A percentile compares a stretch with the other conserved stretches of the same genome.
Evolutionary conservation across 768 basidiomycete genomes (phyloP).

Genomic region (Chiua virens): DNA sequence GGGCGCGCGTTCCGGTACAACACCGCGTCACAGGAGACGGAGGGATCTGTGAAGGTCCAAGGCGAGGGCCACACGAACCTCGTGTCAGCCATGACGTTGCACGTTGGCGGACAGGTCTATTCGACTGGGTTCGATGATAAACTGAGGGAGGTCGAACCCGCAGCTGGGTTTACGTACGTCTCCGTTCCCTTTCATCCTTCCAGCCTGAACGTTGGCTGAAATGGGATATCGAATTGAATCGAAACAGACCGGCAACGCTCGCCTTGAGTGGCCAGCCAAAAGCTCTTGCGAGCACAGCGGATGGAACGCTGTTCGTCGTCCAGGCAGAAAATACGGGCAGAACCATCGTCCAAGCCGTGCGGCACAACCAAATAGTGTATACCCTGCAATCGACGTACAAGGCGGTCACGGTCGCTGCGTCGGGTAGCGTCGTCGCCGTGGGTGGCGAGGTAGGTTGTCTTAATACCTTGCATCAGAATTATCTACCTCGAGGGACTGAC

Average conservation of each 20-base stretch:
- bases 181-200: slow-evolving; percentile 9
- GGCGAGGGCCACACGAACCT: slow-evolving; percentile 74
- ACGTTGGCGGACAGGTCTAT: slow-evolving; percentile 52
- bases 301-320: slow-evolving; percentile 63
- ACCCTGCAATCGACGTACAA: slow-evolving; percentile 51
- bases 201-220: background rate
- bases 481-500: background rate
- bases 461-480: no score
- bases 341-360: slow-evolving; percentile 57
- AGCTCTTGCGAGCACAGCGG: slow-evolving; percentile 54
- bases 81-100: slow-evolving; percentile 59
- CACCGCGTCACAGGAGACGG: slow-evolving; percentile 20
- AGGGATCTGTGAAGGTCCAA: slow-evolving; percentile 39
- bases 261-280: slow-evolving; percentile 66
- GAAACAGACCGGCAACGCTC: slow-evolving; percentile 49
- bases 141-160: slow-evolving; percentile 61
- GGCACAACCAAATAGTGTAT: slow-evolving; percentile 66
- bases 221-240: background rate
- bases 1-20: slow-evolving; percentile 73
- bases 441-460: slow-evolving; percentile 64
- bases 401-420: slow-evolving; percentile 59
- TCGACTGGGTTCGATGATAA: slow-evolving; percentile 82
- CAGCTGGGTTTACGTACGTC: slow-evolving; percentile 27
- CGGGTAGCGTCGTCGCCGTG: slow-evolving; percentile 56
- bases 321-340: slow-evolving; percentile 45